Evolutionary conservation across 1,139 yeast species (phyloP), one percentile per base, ranked within the genome.

Genomic region (Candida sanyaensis): DNA sequence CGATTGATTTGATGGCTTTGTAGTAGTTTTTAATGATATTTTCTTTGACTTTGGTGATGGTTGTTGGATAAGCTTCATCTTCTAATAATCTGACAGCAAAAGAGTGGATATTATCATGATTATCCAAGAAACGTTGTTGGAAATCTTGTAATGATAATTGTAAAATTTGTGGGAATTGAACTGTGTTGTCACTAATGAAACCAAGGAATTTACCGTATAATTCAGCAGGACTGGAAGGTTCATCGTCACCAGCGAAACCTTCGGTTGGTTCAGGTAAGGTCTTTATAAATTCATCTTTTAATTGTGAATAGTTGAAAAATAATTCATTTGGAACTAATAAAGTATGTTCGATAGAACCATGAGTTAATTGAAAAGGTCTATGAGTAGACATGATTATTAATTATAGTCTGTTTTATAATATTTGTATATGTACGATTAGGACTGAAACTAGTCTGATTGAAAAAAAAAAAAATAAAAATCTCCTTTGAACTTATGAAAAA

Each of bases 211-310:
- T 83, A 51, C 91, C 90, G 56, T 89, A 78, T 53, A 93, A 80
- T 71, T 95, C 99, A 39, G 92, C 86, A 46, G 95, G 85, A 42
- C 95, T 85, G 41, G 92, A 72, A 39, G 97, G 97, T 71, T 90
- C 98, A 54, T 88, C 86, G 59, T 90, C 97, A 51, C 82, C 88
- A 44, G 93, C 93, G 60, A 80, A 84, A 23, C 87, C 95, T 61
- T 88, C 97, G 38, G 97, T 87, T 41, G 86, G 84, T 45, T 78
- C 80, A 23, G 97, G 97, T 57, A 91, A 79, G 36, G 85, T 75
- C 64, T 88, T 87, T 61, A 72, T 73, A 65, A 93, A 93, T 65
- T 86, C 96, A 57, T 91, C 96, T 61, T 89, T 86, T 59, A 95
- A 79, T 71, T 92, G 97, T 52, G 93, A 86, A 63, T 88, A 89